Evolutionary conservation across 2,329 filamentous ascomycete species (phyloP).

Genomic region (Claviceps citrina): DNA sequence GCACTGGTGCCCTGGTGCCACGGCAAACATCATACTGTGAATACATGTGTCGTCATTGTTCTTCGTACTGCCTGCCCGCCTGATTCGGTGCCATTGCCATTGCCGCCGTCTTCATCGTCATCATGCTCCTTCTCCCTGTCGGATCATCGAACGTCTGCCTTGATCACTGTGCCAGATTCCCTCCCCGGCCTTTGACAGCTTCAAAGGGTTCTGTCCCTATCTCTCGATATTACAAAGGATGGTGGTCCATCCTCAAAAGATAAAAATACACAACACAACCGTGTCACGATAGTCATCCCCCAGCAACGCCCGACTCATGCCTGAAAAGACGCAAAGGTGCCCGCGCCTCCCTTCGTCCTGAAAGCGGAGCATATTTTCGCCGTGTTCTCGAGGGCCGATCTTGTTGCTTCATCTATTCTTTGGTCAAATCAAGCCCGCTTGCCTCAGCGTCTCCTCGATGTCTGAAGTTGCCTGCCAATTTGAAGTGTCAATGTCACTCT

Average conservation of each 20-base stretch:
- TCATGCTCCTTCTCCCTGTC: neutral
- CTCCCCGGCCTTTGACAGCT: neutral
- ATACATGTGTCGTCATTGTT: constrained; percentile 1
- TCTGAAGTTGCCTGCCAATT: constrained; percentile 15
- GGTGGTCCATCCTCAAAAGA: constrained; percentile 32
- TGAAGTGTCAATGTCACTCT: constrained; percentile 15
- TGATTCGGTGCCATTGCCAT: neutral
- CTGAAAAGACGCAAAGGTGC: constrained; percentile 4
- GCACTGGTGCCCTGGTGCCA: neutral
- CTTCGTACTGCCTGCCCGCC: neutral
- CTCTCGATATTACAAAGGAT: constrained; percentile 28
- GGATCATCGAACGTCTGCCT: neutral
- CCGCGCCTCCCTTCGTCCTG: constrained; percentile 12
- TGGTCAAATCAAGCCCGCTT: constrained; percentile 15
- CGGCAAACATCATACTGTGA: neutral
- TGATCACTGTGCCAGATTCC: neutral
- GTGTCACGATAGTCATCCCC: constrained; percentile 14
- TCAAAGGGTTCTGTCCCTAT: constrained; percentile 7
- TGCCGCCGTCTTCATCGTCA: no score
- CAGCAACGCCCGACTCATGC: constrained; percentile 8
- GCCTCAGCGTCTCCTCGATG: constrained; percentile 15
- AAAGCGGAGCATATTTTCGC: constrained; percentile 8
- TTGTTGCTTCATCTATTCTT: constrained; percentile 7
- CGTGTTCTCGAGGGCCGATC: constrained; percentile 19
- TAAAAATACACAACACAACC: constrained; percentile 22